Evolutionary conservation across 164 flowering plant species (phyloP).

Genomic region (Chimonanthus praecox): DNA sequence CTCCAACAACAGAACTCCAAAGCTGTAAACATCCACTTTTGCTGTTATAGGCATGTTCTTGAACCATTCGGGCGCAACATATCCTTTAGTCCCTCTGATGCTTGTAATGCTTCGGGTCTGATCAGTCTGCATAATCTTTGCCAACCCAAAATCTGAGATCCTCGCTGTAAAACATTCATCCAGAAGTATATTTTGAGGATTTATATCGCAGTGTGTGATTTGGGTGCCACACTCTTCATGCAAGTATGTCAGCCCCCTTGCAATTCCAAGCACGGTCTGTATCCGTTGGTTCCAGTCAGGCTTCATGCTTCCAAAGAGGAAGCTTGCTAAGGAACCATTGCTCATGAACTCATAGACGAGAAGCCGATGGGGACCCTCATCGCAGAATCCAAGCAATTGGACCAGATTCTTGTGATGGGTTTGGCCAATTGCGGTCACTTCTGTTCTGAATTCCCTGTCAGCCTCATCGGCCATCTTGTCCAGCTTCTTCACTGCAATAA

Average conservation of each 20-base stretch:
- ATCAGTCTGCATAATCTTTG: conserved; percentile 18
- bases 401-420: conserved; percentile 25
- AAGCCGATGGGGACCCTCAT: conserved; percentile 18
- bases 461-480: conserved; percentile 7
- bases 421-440: conserved; percentile 18
- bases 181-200: conserved; percentile 23
- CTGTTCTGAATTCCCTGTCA: conserved; percentile 18
- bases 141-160: conserved; percentile 28
- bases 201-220: conserved; percentile 24
- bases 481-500: conserved; percentile 20
- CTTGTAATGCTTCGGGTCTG: conserved; percentile 17
- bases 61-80: conserved; percentile 29
- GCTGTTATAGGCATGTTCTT: conserved; percentile 16
- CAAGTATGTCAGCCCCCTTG: conserved; percentile 19
- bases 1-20: conserved; percentile 24
- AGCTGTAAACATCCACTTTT: conserved; percentile 28
- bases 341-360: conserved; percentile 24
- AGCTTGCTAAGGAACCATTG: conserved; percentile 15
- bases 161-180: conserved; percentile 12
- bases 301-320: conserved; percentile 17
- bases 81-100: conserved; percentile 25
- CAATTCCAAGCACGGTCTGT: conserved; percentile 17
- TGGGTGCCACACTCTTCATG: conserved; percentile 22
- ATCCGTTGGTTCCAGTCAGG: conserved; percentile 16
- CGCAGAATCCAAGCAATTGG: conserved; percentile 20